These are phyloP conservation scores for Ambispora gerdemannii DNA, from an alignment of 192 early-diverging fungal species.

Conservation along the genomic window DNA sequence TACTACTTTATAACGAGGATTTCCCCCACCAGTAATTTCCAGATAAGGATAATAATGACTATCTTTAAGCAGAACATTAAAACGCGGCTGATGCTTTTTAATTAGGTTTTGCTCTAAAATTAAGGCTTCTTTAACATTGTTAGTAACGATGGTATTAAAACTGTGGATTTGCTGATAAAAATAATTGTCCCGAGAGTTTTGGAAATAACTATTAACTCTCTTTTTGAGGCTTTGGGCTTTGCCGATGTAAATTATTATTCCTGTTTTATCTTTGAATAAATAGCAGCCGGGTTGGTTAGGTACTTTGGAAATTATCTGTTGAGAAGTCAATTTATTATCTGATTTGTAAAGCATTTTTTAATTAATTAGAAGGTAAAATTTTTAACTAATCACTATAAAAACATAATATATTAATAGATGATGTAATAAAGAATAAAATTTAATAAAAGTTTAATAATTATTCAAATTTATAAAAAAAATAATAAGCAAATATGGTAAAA, in stretches of 20 bases:
- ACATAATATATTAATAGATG: too few relatives aligned
- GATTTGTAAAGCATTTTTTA: too few relatives aligned
- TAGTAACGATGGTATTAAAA: background rate
- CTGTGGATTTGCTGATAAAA: slow-evolving; percentile 5
- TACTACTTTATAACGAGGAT: slow-evolving; percentile 5
- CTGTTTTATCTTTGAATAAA: slow-evolving; percentile 11
- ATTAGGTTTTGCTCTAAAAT: slow-evolving; percentile 11
- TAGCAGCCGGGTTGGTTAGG: slow-evolving; percentile 8
- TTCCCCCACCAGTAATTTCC: slow-evolving; percentile 2
- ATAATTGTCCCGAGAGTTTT: background rate
- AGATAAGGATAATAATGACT: slow-evolving; percentile 16
- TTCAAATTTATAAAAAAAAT: too few relatives aligned
- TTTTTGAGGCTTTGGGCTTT: slow-evolving; percentile 10
- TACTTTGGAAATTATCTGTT: too few relatives aligned
- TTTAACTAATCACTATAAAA: too few relatives aligned
- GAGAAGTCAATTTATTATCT: too few relatives aligned
- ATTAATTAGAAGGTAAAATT: too few relatives aligned
- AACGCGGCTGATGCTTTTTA: slow-evolving; percentile 4
- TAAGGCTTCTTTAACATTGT: slow-evolving; percentile 4
- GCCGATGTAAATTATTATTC: background rate
- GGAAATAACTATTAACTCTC: slow-evolving; percentile 7
- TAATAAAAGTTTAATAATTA: too few relatives aligned
- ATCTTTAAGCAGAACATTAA: slow-evolving; percentile 19
- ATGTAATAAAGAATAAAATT: too few relatives aligned
- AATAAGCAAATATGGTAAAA: too few relatives aligned